A percentile compares a stretch with the other conserved stretches of the same genome.
These are phyloP conservation scores for Leavenworthia alabamica DNA, from an alignment of 345 rosid species.

Conservation along the genomic window DNA sequence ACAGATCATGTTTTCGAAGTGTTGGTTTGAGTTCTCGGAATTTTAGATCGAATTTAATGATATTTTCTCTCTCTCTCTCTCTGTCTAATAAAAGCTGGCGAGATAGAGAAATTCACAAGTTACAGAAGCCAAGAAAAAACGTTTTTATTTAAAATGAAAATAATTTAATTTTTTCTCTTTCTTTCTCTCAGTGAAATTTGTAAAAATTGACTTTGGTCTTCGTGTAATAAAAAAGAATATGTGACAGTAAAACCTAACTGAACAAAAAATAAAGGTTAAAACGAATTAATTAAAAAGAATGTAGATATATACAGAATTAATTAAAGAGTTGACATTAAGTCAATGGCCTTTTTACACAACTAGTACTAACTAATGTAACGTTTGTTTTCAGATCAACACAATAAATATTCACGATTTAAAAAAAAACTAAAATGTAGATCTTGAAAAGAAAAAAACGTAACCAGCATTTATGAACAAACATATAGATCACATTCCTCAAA, in stretches of 20 bases:
- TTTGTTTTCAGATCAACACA: constrained; percentile 18
- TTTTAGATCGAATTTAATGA: constrained; percentile 19
- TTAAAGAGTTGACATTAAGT: constrained; percentile 15
- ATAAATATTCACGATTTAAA: background rate
- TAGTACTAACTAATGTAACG: constrained; percentile 22
- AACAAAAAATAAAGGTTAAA: background rate
- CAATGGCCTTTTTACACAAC: constrained; percentile 13
- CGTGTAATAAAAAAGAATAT: background rate
- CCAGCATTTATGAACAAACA: constrained; percentile 6
- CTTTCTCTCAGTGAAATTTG: background rate
- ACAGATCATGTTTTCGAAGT: background rate
- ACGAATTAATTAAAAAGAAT: constrained; percentile 1
- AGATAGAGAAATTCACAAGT: constrained; percentile 12
- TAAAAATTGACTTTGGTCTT: constrained; percentile 3
- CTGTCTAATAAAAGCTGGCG: constrained; percentile 6
- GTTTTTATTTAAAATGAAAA: background rate
- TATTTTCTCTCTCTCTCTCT: constrained; percentile 1
- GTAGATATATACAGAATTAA: constrained; percentile 8
- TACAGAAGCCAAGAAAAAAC: constrained; percentile 9
- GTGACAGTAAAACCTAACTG: background rate
- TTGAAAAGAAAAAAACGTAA: background rate
- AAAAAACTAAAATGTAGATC: constrained; percentile 16
- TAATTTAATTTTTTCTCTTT: background rate
- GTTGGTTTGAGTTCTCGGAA: constrained; percentile 4
- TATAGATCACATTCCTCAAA: constrained; percentile 5